A percentile compares a stretch with the other conserved stretches of the same genome.
phyloP scores from a whole-genome alignment of 371 early-diverging fungal genomes.

The Rozella allomycis region DNA sequence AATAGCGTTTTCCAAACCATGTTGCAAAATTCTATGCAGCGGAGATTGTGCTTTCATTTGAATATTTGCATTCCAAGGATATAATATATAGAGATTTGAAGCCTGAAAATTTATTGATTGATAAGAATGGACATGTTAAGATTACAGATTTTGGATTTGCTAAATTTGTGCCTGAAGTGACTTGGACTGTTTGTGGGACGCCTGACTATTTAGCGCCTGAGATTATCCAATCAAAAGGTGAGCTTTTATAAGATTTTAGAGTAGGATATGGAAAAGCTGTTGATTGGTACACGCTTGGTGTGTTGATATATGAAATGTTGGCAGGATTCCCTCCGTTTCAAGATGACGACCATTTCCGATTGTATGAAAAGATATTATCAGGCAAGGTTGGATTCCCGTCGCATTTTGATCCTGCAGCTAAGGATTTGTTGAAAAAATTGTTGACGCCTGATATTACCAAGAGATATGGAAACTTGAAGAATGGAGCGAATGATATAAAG shows the following conservation, averaged over 20 bases:
- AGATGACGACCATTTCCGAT: conserved; percentile 78
- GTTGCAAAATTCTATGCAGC: conserved; percentile 92
- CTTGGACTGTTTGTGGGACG: conserved; percentile 96
- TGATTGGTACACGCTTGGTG: conserved; percentile 91
- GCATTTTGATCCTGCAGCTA: conserved; percentile 66
- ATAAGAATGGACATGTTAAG: conserved; percentile 84
- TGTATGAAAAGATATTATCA: conserved; percentile 84
- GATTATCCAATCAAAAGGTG: conserved; percentile 84
- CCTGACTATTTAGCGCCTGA: conserved; percentile 97
- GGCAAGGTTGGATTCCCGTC: conserved; percentile 68
- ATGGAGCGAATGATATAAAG: conserved; percentile 74
- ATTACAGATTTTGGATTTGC: conserved; percentile 99
- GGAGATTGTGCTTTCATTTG: conserved; percentile 77
- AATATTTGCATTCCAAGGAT: conserved; percentile 87
- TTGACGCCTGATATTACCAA: conserved; percentile 67
- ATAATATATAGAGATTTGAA: conserved; percentile 96
- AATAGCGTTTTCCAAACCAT: conserved; percentile 59
- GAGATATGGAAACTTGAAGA: conserved; percentile 74
- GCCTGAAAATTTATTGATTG: conserved; percentile 87
- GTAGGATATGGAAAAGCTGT: conserved; percentile 83
- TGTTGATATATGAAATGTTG: conserved; percentile 79
- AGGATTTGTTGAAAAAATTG: conserved; percentile 67
- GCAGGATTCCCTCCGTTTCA: conserved; percentile 88
- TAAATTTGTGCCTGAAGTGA: conserved; percentile 74
- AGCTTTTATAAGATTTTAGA: too few relatives aligned